phyloP scores from a whole-genome alignment of 31 red algal genomes.

The Odonthalia washingtoniensis region DNA sequence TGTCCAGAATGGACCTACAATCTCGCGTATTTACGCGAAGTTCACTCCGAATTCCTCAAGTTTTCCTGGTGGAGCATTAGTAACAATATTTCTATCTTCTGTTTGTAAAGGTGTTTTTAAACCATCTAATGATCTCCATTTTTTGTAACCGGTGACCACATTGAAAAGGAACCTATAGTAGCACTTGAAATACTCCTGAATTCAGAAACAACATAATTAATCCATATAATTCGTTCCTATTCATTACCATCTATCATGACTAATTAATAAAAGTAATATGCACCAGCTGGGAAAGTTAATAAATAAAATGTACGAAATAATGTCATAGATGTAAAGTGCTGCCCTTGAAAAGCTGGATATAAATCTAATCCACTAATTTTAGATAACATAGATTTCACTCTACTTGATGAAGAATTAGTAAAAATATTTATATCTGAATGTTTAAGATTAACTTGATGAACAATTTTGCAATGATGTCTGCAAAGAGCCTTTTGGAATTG shows the following conservation, averaged over 20 bases:
- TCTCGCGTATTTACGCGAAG: too few species aligned
- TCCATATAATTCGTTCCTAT: conserved; percentile 55
- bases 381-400: conserved; percentile 64
- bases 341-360: conserved; percentile 65
- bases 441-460: conserved; percentile 76
- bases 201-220: conserved; percentile 70
- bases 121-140: conserved; percentile 74
- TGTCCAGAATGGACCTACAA: too few species aligned
- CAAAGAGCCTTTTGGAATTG: too few species aligned
- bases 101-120: conserved; percentile 71
- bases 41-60: too few species aligned
- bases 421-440: too few species aligned
- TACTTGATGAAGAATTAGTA: conserved; percentile 37
- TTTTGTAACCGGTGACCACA: conserved; percentile 78
- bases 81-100: too few species aligned
- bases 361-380: conserved; percentile 78
- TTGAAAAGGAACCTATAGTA: too few species aligned
- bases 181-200: conserved; percentile 66
- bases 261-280: conserved; percentile 82
- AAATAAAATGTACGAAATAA: conserved; percentile 46
- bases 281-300: too few species aligned
- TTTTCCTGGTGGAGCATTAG: too few species aligned
- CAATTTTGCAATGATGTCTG: too few species aligned
- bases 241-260: conserved; percentile 63
- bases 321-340: conserved; percentile 69